Evolutionary conservation across 768 basidiomycete genomes (phyloP), one percentile per base, ranked within the genome.

Genomic region (Suillus discolor): DNA sequence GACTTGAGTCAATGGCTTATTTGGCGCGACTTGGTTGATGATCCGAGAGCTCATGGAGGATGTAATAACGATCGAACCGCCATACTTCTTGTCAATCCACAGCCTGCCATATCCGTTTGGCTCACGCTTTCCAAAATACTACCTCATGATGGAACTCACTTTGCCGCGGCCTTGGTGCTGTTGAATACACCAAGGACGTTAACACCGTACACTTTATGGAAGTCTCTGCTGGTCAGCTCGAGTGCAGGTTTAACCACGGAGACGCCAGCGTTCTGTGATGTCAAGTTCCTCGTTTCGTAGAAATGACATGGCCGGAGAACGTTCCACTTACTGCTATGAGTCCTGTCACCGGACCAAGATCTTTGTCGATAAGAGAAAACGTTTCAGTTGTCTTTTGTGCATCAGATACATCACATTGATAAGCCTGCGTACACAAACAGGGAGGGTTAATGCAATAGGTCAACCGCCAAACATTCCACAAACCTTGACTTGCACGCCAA

Each of bases 111-210:
- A 61, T 36, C 16, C 11, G 34, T 45, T 18, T 25, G 28, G 3
- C 0, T 69, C 6, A 62, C 3, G 3, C 4, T 1, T 25, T n/a
- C 0, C 1, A 5, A 1, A 38, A 39, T 28, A 18, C 28, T 34
- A n/a, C 1, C 8, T 31, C 51, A n/a, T 51, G 8, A 57, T 18
- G 11, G 20, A 4, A 71, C 81, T 12, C 66, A 86, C 85, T 83
- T 82, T 2, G 88, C 87, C 18, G 82, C 84, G 1, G 85, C 88
- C 16, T 86, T 82, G 25, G 84, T 82, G 7, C 83, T 84, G 66
- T 89, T 89, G 79, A 89, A 89, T 1, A 88, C 89, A 1, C 89
- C 89, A 41, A 82, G 84, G 9, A 90, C 88, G 65, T 90, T 91
- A n/a, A 86, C 84, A 55, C 80, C 80, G 66, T 82, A 90, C 0